phyloP scores from a whole-genome alignment of 176 grass and related monocot species.

The Oryza glaberrima region DNA sequence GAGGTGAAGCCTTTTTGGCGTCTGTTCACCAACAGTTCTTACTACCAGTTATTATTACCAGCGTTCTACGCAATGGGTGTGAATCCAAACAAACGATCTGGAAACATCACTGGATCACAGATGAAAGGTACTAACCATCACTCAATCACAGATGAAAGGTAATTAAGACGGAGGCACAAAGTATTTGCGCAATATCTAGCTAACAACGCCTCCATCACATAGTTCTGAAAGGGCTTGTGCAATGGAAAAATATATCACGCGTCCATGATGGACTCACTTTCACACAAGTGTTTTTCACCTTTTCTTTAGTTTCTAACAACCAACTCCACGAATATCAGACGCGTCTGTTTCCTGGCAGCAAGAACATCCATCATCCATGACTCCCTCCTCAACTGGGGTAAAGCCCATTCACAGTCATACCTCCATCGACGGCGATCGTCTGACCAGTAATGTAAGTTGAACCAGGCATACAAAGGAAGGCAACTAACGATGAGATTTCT shows the following conservation, averaged over 20 bases:
- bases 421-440: constrained; percentile 69
- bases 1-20: neutral
- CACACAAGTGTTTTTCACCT: neutral
- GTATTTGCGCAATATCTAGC: neutral
- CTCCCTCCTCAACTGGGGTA: constrained; percentile 56
- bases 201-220: neutral
- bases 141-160: neutral
- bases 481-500: constrained; percentile 78
- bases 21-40: constrained; percentile 13
- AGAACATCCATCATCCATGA: constrained; percentile 19
- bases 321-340: neutral
- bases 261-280: neutral
- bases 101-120: neutral
- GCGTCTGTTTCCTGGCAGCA: neutral
- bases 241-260: neutral
- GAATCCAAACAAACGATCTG: neutral
- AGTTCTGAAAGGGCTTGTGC: neutral
- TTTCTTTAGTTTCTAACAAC: neutral
- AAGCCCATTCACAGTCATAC: constrained; percentile 64
- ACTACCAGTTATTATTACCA: neutral
- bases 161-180: neutral
- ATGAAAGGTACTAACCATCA: neutral
- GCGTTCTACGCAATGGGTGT: neutral
- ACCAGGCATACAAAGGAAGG: constrained; percentile 71
- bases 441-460: constrained; percentile 69